These are phyloP conservation scores for Pisolithus tinctorius DNA, from an alignment of 768 basidiomycete species.

Conservation along the genomic window DNA sequence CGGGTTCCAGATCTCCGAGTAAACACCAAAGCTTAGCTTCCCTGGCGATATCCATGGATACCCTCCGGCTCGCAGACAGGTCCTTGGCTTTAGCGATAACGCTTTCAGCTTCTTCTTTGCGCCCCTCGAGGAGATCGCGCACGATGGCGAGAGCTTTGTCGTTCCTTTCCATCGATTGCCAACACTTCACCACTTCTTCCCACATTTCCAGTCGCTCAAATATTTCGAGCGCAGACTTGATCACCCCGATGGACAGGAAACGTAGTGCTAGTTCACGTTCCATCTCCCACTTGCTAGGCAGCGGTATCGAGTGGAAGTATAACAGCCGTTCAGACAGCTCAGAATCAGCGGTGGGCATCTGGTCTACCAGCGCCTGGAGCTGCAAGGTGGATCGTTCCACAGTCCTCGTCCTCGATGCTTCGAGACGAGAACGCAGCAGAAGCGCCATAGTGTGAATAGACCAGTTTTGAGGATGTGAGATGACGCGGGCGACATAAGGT, in stretches of 20 bases:
- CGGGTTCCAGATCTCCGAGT: slow-evolving; percentile 84
- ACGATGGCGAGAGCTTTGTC: slow-evolving; percentile 80
- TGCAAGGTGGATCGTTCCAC: slow-evolving; percentile 90
- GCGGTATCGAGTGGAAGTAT: slow-evolving; percentile 72
- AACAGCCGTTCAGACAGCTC: slow-evolving; percentile 63
- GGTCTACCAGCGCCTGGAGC: slow-evolving; percentile 92
- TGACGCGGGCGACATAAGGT: slow-evolving; percentile 85
- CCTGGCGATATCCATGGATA: slow-evolving; percentile 53
- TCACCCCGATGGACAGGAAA: slow-evolving; percentile 79
- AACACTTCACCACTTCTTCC: slow-evolving; percentile 93
- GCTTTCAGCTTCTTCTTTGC: slow-evolving; percentile 74
- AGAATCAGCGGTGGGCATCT: slow-evolving; percentile 88
- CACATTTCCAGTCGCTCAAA: slow-evolving; percentile 96
- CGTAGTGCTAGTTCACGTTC: slow-evolving; percentile 84
- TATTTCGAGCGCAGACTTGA: slow-evolving; percentile 86
- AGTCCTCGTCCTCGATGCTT: slow-evolving; percentile 82
- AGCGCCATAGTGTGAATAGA: slow-evolving; percentile 95
- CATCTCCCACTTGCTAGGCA: slow-evolving; percentile 92
- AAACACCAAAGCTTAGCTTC: slow-evolving; percentile 94
- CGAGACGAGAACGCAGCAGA: slow-evolving; percentile 86
- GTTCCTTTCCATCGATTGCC: slow-evolving; percentile 69
- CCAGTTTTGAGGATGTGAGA: slow-evolving; percentile 91
- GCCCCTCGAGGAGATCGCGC: slow-evolving; percentile 76
- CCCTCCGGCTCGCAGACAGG: slow-evolving; percentile 34
- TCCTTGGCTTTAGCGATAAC: slow-evolving; percentile 59